These are phyloP conservation scores for Pythium folliculosum DNA, from an alignment of 352 stramenopile genomes.

Conservation along the genomic window DNA sequence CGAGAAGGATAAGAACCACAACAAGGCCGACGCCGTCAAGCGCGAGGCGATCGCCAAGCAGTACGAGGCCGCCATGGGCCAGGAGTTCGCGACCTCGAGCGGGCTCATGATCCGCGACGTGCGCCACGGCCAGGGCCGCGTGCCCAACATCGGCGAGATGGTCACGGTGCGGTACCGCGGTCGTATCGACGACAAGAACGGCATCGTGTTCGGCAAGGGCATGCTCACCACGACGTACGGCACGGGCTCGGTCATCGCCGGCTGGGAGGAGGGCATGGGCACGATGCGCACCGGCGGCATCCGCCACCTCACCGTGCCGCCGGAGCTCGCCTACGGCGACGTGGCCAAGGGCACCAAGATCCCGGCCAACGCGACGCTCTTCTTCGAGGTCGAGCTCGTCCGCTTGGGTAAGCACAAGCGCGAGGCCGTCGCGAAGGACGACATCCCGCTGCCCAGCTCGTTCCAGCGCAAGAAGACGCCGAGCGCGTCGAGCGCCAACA, in stretches of 20 bases:
- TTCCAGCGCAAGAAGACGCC: constrained; percentile 70
- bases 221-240: constrained; percentile 72
- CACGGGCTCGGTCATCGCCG: constrained; percentile 72
- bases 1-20: constrained; percentile 34
- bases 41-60: constrained; percentile 50
- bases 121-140: constrained; percentile 50
- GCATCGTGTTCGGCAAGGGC: constrained; percentile 73
- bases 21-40: constrained; percentile 31
- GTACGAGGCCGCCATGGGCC: constrained; percentile 54
- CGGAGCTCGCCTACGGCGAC: constrained; percentile 65
- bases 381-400: constrained; percentile 81
- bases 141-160: constrained; percentile 60
- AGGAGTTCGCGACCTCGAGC: constrained; percentile 60
- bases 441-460: constrained; percentile 65
- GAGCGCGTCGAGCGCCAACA: constrained; percentile 24
- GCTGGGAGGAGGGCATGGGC: constrained; percentile 77
- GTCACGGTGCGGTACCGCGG: constrained; percentile 75
- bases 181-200: constrained; percentile 50
- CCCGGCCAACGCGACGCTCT: constrained; percentile 71
- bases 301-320: constrained; percentile 61
- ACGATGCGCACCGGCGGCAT: constrained; percentile 72
- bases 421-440: constrained; percentile 53
- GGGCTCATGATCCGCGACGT: constrained; percentile 59
- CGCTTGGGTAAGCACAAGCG: constrained; percentile 76
- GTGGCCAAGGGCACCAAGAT: constrained; percentile 76